Evolutionary conservation across 805 yeast species (phyloP), one percentile per base, ranked within the genome.

Genomic region (Candida andamanensis): DNA sequence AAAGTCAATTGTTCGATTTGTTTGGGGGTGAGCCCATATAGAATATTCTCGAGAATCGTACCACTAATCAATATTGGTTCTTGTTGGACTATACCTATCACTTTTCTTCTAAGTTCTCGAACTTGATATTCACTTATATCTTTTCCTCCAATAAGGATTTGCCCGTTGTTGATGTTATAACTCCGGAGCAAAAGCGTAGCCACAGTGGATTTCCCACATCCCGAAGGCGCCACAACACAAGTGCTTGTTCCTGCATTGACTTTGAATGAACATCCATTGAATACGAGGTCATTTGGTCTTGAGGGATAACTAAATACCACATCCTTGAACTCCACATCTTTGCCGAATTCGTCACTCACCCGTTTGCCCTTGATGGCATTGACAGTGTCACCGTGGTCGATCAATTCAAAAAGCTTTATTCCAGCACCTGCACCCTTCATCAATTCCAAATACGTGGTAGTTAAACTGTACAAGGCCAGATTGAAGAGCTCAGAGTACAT

Each of bases 191-290:
- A 54, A 28, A 74, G 56, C 2, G 76, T 56, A 13, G 79, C 77
- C 22, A 78, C 64, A 2, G 82, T 76, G 5, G 76, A 67, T 47
- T 76, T 76, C 13, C 82, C 82, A 37, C 78, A 70, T 1, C 82
- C 82, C 2, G 78, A 72, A 1, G 80, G 70, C 2, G 81, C 82
- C 5, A 66, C 72, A 37, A 66, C 57, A 49, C 72, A 55, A 4
- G 69, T 62, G 30, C 63, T 56, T 2, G 69, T 54, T 3, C 58
- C 50, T 5, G 59, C 47, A 11, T 58, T 54, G 13, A 66, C 50
- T 22, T 47, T 52, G 36, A 66, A 66, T 1, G 59, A 45, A 39
- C 67, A 60, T 1, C 56, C 67, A 23, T 60, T 44, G 39, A 66
- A 66, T 10, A 66, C 53, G 14, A 42, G 35, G 28, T 61, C 60